Percentiles rank a stretch among this genome's conserved stretches.
phyloP scores from a whole-genome alignment of 2,329 filamentous ascomycete species.

The Dendryphion nanum region DNA sequence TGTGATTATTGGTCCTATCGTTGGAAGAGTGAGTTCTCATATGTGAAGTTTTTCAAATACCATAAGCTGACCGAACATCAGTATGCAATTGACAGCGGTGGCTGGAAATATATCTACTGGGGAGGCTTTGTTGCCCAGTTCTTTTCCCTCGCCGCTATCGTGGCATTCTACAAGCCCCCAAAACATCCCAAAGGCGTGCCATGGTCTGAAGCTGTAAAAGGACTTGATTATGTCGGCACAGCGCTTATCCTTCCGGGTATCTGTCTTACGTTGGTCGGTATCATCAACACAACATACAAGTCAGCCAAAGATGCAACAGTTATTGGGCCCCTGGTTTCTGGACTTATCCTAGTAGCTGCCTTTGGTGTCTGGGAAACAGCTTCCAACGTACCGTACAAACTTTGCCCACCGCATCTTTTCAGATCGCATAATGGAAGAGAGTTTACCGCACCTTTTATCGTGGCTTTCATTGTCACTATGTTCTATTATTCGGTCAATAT shows the following conservation, averaged over 20 bases:
- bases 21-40: constrained; percentile 35
- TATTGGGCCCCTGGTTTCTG: constrained; percentile 31
- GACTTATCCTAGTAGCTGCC: constrained; percentile 28
- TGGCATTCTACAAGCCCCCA: constrained; percentile 21
- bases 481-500: constrained; percentile 53
- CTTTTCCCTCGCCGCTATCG: constrained; percentile 18
- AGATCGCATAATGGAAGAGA: constrained; percentile 46
- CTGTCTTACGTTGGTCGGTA: constrained; percentile 29
- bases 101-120: constrained; percentile 23
- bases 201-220: constrained; percentile 19
- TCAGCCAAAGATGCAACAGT: constrained; percentile 23
- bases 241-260: constrained; percentile 29
- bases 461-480: constrained; percentile 51
- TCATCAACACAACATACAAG: constrained; percentile 32
- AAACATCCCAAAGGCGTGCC: constrained; percentile 29
- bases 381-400: constrained; percentile 19
- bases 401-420: constrained; percentile 47
- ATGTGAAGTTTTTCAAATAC: neutral
- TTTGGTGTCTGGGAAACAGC: constrained; percentile 39
- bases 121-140: constrained; percentile 22
- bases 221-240: constrained; percentile 31
- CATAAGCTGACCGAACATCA: constrained; percentile 3
- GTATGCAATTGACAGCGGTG: constrained; percentile 22
- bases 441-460: constrained; percentile 49
- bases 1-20: constrained; percentile 49